Percentiles rank a stretch among this genome's conserved stretches.
These are phyloP conservation scores for Garcia nutans DNA, from an alignment of 345 rosid species.

Conservation along the genomic window DNA sequence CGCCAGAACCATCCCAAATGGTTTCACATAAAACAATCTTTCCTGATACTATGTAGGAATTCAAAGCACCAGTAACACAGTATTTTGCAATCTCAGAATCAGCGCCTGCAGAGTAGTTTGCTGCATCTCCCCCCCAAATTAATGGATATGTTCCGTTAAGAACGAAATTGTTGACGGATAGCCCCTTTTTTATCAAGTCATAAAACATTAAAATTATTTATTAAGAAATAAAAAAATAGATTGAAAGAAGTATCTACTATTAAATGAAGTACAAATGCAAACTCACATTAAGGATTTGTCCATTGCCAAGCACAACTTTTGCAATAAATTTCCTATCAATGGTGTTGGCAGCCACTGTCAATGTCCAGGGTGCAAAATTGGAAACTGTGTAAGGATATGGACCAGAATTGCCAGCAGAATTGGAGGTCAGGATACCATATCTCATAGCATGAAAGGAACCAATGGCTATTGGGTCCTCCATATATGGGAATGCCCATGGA, in stretches of 20 bases:
- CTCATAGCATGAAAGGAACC: slow-evolving; percentile 42
- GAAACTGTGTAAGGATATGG: slow-evolving; percentile 14
- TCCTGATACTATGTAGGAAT: slow-evolving; percentile 24
- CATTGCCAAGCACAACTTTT: slow-evolving; percentile 37
- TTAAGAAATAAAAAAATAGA: no score
- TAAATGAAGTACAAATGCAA: not conserved
- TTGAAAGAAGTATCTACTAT: not conserved
- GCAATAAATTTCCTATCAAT: slow-evolving; percentile 36
- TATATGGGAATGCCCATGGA: not conserved
- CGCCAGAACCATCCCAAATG: slow-evolving; percentile 17
- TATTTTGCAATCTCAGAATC: slow-evolving; percentile 13
- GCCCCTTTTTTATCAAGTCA: slow-evolving; percentile 9
- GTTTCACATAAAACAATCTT: slow-evolving; percentile 32
- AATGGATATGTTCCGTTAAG: slow-evolving; percentile 26
- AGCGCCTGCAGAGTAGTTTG: slow-evolving; percentile 33
- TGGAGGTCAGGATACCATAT: slow-evolving; percentile 33
- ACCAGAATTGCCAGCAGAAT: slow-evolving; percentile 38
- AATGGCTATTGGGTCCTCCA: slow-evolving; percentile 28
- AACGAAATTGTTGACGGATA: slow-evolving; percentile 15
- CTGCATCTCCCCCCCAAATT: slow-evolving; percentile 42
- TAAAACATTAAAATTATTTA: not conserved
- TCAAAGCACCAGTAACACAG: slow-evolving; percentile 23
- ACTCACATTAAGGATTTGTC: slow-evolving; percentile 29
- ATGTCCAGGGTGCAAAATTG: slow-evolving; percentile 38
- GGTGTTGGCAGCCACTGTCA: slow-evolving; percentile 40